Percentiles rank a stretch among this genome's conserved stretches.
Evolutionary conservation across 1,139 yeast genomes (phyloP).

Genomic region (Taiozyma sp.): DNA sequence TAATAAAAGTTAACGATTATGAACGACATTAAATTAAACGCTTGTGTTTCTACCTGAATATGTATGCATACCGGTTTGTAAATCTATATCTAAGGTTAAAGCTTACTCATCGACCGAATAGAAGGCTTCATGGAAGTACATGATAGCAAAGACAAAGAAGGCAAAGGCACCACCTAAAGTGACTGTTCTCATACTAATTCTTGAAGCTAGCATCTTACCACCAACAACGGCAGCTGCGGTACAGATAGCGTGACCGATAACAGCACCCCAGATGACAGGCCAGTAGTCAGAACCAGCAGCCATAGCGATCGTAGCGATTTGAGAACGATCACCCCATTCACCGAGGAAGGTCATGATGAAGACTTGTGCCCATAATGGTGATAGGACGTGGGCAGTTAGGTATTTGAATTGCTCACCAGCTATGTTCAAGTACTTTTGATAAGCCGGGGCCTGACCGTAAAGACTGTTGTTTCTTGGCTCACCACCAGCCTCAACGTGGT

Average conservation of each 20-base stretch:
- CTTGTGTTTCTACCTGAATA: background rate
- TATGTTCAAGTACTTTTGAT: background rate
- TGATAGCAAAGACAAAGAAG: slow-evolving; percentile 74
- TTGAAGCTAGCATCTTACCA: slow-evolving; percentile 84
- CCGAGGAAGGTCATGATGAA: slow-evolving; percentile 95
- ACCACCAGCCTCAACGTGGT: slow-evolving; percentile 56
- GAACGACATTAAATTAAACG: background rate
- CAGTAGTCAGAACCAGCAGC: slow-evolving; percentile 96
- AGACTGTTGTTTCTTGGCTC: slow-evolving; percentile 10
- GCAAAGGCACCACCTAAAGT: slow-evolving; percentile 89
- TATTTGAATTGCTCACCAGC: slow-evolving; percentile 3
- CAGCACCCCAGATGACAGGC: slow-evolving; percentile 86
- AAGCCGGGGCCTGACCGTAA: background rate
- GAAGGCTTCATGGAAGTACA: slow-evolving; percentile 69
- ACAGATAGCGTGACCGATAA: slow-evolving; percentile 87
- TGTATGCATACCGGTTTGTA: background rate
- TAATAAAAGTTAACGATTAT: background rate
- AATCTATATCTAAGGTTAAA: background rate
- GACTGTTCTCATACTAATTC: slow-evolving; percentile 86
- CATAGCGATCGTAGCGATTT: slow-evolving; percentile 97
- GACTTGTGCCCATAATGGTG: slow-evolving; percentile 93
- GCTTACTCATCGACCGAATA: background rate
- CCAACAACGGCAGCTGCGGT: slow-evolving; percentile 92
- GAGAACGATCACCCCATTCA: slow-evolving; percentile 99
- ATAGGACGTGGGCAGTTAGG: slow-evolving; percentile 37